Percentiles rank a stretch among this genome's conserved stretches.
phyloP scores from a whole-genome alignment of 352 stramenopile species.

The Globisporangium iwayamae region DNA sequence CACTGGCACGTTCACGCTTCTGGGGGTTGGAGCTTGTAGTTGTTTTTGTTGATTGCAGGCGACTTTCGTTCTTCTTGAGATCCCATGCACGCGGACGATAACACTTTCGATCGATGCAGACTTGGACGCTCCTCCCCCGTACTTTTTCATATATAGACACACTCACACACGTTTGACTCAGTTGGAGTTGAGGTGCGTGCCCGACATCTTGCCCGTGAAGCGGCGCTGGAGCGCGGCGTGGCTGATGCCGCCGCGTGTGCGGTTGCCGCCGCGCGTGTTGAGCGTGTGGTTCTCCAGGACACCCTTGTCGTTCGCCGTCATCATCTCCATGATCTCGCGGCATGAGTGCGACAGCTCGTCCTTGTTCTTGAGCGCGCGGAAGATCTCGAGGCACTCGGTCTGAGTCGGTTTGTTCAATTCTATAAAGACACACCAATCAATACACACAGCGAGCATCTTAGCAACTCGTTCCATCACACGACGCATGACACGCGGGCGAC shows the following conservation, averaged over 20 bases:
- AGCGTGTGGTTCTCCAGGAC: constrained; percentile 68
- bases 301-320: constrained; percentile 57
- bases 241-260: constrained; percentile 58
- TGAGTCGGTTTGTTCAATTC: constrained; percentile 30
- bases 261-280: constrained; percentile 60
- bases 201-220: constrained; percentile 85
- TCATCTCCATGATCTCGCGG: constrained; percentile 73
- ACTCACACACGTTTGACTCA: constrained; percentile 3
- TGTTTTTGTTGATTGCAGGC: not conserved
- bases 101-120: constrained; percentile 9
- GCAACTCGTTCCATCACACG: no score
- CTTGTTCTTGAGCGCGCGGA: constrained; percentile 75
- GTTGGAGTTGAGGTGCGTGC: constrained; percentile 37
- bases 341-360: constrained; percentile 68
- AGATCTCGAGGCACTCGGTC: constrained; percentile 67
- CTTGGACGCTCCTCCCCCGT: not conserved
- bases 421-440: not conserved
- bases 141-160: constrained; percentile 4
- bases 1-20: not conserved
- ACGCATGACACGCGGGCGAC: no score
- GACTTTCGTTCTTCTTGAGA: not conserved
- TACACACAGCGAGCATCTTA: not conserved
- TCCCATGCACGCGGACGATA: constrained; percentile 5
- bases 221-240: constrained; percentile 73
- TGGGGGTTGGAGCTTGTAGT: not conserved